Evolutionary conservation across 768 basidiomycete genomes (phyloP).

Genomic region (Tulasnella sp.): DNA sequence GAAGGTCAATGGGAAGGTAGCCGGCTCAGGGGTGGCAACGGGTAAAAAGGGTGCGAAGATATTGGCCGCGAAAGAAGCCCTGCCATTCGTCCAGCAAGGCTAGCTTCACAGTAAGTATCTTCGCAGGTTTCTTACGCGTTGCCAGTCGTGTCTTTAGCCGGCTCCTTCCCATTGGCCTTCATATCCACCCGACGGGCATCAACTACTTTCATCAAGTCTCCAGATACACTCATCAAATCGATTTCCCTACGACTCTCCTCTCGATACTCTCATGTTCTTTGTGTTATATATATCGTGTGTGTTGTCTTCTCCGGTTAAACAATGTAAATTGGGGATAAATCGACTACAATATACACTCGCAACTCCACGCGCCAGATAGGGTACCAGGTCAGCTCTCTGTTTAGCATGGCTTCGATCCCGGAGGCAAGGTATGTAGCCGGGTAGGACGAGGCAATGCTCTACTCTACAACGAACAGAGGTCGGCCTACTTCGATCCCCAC

Average conservation of each 20-base stretch:
- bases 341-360: not conserved
- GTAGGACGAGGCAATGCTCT: not conserved
- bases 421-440: not conserved
- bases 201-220: not conserved
- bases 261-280: not conserved
- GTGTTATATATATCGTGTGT: not conserved
- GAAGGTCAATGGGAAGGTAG: not conserved
- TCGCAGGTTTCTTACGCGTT: not conserved
- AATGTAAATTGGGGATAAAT: not conserved
- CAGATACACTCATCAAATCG: not conserved
- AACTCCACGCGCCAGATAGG: not conserved
- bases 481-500: not conserved
- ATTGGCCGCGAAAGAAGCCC: constrained; percentile 2
- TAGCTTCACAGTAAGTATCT: not conserved
- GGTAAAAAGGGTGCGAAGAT: constrained; percentile 15
- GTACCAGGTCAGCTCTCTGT: not conserved
- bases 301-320: not conserved
- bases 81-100: not conserved
- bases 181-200: not conserved
- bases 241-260: not conserved
- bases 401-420: not conserved
- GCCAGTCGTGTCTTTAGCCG: not conserved
- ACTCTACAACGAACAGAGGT: not conserved
- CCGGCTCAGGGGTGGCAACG: not conserved
- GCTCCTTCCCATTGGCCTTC: not conserved